These are phyloP conservation scores for Obelidium mucronatum DNA, from an alignment of 192 early-diverging fungal genomes.

Conservation along the genomic window DNA sequence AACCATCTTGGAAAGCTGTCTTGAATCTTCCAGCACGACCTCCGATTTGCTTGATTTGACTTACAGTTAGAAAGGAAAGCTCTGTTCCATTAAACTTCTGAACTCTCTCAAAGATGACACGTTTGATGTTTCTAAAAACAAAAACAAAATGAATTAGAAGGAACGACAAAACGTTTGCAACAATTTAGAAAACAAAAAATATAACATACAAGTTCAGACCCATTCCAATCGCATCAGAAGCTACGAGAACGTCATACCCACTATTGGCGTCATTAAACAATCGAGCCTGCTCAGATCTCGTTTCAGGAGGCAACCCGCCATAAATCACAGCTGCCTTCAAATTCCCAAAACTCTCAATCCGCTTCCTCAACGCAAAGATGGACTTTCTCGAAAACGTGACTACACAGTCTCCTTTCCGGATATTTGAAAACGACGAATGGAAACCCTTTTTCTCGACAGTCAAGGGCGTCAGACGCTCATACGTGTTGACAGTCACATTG, in stretches of 20 bases:
- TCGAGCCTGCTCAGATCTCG: slow-evolving; percentile 84
- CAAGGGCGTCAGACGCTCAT: slow-evolving; percentile 79
- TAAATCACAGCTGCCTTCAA: slow-evolving; percentile 91
- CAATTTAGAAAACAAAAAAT: neutral
- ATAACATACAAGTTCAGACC: slow-evolving; percentile 84
- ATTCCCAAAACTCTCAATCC: slow-evolving; percentile 77
- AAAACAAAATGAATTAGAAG: too few species aligned
- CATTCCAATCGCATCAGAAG: slow-evolving; percentile 98
- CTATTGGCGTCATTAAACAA: slow-evolving; percentile 87
- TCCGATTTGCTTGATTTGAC: slow-evolving; percentile 92
- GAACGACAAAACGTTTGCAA: neutral
- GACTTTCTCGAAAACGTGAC: slow-evolving; percentile 85
- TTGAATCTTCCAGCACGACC: slow-evolving; percentile 90
- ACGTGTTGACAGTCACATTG: slow-evolving; percentile 75
- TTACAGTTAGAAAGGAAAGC: slow-evolving; percentile 61
- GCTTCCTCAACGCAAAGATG: slow-evolving; percentile 80
- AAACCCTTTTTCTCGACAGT: slow-evolving; percentile 64
- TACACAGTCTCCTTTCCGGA: slow-evolving; percentile 84
- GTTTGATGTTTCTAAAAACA: slow-evolving; percentile 82
- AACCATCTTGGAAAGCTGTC: slow-evolving; percentile 69
- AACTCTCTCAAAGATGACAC: slow-evolving; percentile 83
- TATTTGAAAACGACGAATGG: slow-evolving; percentile 58
- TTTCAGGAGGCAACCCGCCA: slow-evolving; percentile 91
- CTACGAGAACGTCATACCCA: slow-evolving; percentile 85
- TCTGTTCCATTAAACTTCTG: slow-evolving; percentile 81